Base-by-base conservation (phyloP, 768 basidiomycete genomes). In the Amanita inopinata region DNA sequence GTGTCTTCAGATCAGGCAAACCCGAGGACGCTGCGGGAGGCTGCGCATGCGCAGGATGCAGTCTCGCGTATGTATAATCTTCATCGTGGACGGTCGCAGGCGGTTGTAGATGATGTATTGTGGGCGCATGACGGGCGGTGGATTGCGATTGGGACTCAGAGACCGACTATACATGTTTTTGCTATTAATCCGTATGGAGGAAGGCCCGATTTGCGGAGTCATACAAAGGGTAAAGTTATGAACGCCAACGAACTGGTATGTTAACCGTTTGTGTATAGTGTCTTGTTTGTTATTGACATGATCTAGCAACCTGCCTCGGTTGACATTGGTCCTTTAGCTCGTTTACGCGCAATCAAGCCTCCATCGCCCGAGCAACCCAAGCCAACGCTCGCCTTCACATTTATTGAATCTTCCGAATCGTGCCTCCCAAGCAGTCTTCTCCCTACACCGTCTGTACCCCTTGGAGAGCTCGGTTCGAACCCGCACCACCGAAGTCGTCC, bases 171-270 rank as follows among this genome's bases (percentile, higher is more conserved):
- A 15, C 85, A 90, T 60, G 61, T 89, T 0, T 90, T 87, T 53
- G 74, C 80, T 5, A 65, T 80, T 5, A 83, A 88, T 55, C 85
- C 85, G 3, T 80, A 80, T 45, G 88, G 85, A 1, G 83, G 88
- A 3, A 65, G 65, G 24, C 65, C 80, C 1, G 79, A 87, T 60
- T 60, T 73, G 23, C 57, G 57, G 24, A 80, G 82, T 37, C 80
- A 84, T 60, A 50, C 80, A 42, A 67, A 72, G 27, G 75, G 73
- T 4, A 63, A 63, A 52, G 78, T 86, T 0, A 56, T 62, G 53
- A 83, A 88, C 49, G 58, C 60, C 2, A 57, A 61, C 3, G 67
- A 69, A 36, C 50, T 73, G 31, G 67, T 80, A 63, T 47, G 66
- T 70, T 22, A n/a, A n/a, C n/a, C n/a, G 24, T 38, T 38, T 43